Evolutionary conservation across 495 filamentous ascomycete species (phyloP), one percentile per base, ranked within the genome.

Genomic region (Haplographium delicatum): DNA sequence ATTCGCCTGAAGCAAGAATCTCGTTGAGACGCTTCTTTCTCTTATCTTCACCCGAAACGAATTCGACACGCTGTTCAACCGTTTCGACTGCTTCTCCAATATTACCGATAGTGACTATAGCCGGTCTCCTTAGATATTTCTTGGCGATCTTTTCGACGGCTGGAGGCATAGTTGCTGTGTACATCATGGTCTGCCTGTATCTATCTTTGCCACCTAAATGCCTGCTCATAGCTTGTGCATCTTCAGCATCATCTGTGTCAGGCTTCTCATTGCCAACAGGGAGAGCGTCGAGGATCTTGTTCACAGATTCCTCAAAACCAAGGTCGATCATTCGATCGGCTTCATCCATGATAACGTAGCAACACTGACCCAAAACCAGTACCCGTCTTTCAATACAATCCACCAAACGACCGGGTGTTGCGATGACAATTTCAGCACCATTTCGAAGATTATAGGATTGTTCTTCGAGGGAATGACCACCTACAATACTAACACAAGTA

Each of bases 111-210:
- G 86, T 96, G 42, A 97, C 89, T 34, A 94, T 95, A 3, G 93
- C 93, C 0, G 93, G 94, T 3, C 93, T 80, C 3, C 94, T 85
- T 6, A 99, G 81, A 61, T 97, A 99, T 63, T 96, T 96, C 48
- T 89, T 83, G 2, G 93, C 93, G 49, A 99, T 97, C 53, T 90
- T 88, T 62, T 97, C 94, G 37, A 99, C 88, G 5, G 89, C 84
- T 2, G 83, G 67, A 3, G 94, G 90, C 93, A 99, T 99, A 23
- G 93, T 99, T 9, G 93, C 93, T 49, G 94, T 99, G 79, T 97
- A 99, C 93, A 99, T 99, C 93, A 99, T 99, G 2, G 93, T 99
- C 67, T 99, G 94, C 46, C 93, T 72, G 68, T 97, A 99, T 13
- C 87, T 79, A 62, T 95, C 86, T 62, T 88, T 88, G 25, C 86